Evolutionary conservation across 805 yeast species (phyloP), one percentile per base, ranked within the genome.

Genomic region (Candida yuanshanica): DNA sequence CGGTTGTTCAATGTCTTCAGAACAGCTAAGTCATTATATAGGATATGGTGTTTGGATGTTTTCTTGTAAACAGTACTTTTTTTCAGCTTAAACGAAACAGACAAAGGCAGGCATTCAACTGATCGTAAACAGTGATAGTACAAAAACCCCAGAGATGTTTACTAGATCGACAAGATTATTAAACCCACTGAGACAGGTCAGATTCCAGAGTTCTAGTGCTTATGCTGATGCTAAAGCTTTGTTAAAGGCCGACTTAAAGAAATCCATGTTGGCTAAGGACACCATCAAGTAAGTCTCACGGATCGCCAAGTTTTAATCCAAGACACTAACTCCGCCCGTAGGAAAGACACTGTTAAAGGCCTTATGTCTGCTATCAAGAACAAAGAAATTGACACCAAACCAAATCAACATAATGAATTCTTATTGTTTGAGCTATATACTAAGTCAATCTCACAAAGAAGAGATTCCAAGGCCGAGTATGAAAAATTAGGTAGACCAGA

Each of bases 381-480:
- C 56, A 61, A 59, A 36, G 71, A 67, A 41, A 65, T 70, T 27
- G 72, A 66, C 25, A 59, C 56, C 11, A 62, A 65, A 24, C 56
- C 58, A 18, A 35, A 48, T 1, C 53, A 60, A 26, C 56, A 60
- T 34, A 58, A 59, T 32, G 73, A 67, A 41, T 65, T 59, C 39
- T 44, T 54, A n/a, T 45, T 70, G 4, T 59, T 52, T 35, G 69
- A 65, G 24, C 47, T 62, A 2, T 63, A 67, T 46, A 56, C 65
- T 17, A 75, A 73, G 41, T 57, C 76, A 48, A 61, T 76, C 24
- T 60, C 64, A 18, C 78, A 77, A 49, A 66, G 83, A 46, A 51
- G 48, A 21, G 77, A 75, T 43, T 70, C 82, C 1, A 69, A 70
- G 34, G 62, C 56, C 10, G 76, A 76, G 50, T 80, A 71, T 51